A percentile compares a stretch with the other conserved stretches of the same genome.
Conservation (phyloP, 306 rosid species). For the Castanea sativa region DNA sequence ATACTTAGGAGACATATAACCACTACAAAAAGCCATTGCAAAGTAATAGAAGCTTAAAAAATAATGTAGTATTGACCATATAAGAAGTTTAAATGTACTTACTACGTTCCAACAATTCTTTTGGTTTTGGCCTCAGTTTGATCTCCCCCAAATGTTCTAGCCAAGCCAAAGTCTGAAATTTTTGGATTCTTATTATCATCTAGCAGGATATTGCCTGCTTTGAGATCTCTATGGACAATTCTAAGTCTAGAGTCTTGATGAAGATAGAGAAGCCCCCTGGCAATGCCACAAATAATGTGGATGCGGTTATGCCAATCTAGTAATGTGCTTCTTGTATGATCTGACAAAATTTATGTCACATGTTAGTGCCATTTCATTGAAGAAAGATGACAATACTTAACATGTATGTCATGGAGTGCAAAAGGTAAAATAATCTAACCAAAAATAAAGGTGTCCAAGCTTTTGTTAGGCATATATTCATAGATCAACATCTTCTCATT, state of each 20-base stretch:
- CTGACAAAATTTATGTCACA: background rate
- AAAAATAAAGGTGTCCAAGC: slow-evolving; percentile 29
- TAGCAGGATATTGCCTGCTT: slow-evolving; percentile 48
- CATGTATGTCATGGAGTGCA: background rate
- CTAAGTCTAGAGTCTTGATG: slow-evolving; percentile 32
- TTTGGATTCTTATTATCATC: slow-evolving; percentile 52
- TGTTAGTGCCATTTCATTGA: too few relatives aligned
- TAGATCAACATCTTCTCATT: slow-evolving; percentile 33
- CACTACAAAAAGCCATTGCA: slow-evolving; percentile 18
- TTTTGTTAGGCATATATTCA: slow-evolving; percentile 40
- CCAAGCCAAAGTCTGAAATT: slow-evolving; percentile 61
- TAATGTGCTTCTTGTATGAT: background rate
- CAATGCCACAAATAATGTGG: slow-evolving; percentile 20
- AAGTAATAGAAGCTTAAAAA: background rate
- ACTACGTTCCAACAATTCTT: slow-evolving; percentile 53
- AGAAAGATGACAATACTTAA: background rate
- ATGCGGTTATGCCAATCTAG: slow-evolving; percentile 21
- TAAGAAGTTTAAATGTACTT: slow-evolving; percentile 5
- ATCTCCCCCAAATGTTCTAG: slow-evolving; percentile 47
- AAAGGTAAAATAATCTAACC: background rate
- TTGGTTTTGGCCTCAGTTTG: slow-evolving; percentile 35
- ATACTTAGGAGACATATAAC: slow-evolving; percentile 53
- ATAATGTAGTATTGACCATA: too few relatives aligned
- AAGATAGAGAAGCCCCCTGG: slow-evolving; percentile 24
- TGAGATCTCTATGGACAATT: slow-evolving; percentile 42